Conservation (phyloP, 2,329 filamentous ascomycete species). For the Sclerotinia borealis region DNA sequence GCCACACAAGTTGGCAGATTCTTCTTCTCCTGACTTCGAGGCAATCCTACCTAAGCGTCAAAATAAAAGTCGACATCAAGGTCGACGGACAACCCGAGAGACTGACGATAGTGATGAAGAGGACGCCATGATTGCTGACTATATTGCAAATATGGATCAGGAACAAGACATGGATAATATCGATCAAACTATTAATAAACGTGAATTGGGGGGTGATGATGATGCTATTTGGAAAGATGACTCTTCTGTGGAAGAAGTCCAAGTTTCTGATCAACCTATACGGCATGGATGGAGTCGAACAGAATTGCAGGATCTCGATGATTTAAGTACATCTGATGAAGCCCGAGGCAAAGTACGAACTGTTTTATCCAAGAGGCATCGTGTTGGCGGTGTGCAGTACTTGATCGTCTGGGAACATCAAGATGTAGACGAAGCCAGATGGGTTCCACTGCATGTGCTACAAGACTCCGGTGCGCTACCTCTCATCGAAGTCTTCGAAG, state of each 20-base stretch:
- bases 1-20: not conserved
- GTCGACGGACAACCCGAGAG: not conserved
- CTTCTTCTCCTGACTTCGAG: slow-evolving; percentile 9
- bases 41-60: slow-evolving; percentile 9
- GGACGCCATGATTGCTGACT: slow-evolving; percentile 29
- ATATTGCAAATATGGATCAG: slow-evolving; percentile 34
- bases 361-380: slow-evolving; percentile 41
- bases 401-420: slow-evolving; percentile 43
- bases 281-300: slow-evolving; percentile 38
- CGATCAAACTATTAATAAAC: slow-evolving; percentile 19
- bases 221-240: slow-evolving; percentile 23
- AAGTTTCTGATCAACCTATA: not conserved
- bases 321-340: slow-evolving; percentile 45
- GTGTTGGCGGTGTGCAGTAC: slow-evolving; percentile 42
- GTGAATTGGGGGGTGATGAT: slow-evolving; percentile 41
- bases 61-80: slow-evolving; percentile 2
- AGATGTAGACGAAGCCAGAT: slow-evolving; percentile 42
- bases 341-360: slow-evolving; percentile 36
- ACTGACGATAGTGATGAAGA: slow-evolving; percentile 15
- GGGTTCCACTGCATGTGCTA: slow-evolving; percentile 38
- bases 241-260: slow-evolving; percentile 7
- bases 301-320: slow-evolving; percentile 42
- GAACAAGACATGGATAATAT: slow-evolving; percentile 16
- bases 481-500: slow-evolving; percentile 33
- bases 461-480: slow-evolving; percentile 27